Evolutionary conservation across 805 yeast species (phyloP), one percentile per base, ranked within the genome.

Genomic region (Pichia gijzeniarum): DNA sequence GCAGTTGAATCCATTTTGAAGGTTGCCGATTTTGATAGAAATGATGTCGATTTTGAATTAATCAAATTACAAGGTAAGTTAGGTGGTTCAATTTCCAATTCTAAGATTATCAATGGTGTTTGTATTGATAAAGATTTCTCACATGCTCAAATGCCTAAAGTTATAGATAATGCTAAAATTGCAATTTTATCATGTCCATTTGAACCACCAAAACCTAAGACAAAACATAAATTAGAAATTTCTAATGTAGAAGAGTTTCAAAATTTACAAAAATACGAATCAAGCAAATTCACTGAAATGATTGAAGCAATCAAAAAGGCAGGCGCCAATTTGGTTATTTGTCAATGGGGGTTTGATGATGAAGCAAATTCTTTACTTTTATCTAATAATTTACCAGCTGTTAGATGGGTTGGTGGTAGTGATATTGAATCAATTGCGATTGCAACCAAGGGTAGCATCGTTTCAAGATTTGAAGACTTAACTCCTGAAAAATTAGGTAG

Each of bases 341-440:
- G 99, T 70, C 99, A 91, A 71, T 91, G 99, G 99, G 99, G 99
- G 16, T 93, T 91, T 59, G 99, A 91, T 65, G 99, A 91, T 65
- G 99, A 91, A 71, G 98, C 98, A 35, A 91, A 91, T 68, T 96
- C 93, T 67, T 69, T 93, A 62, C 73, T 93, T 49, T 72, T 90
- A 55, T 85, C 91, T 57, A 88, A 91, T 66, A 77, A 86, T 36
- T 75, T 93, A 52, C 95, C 96, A 33, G 98, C 98, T 20, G 93
- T 93, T 35, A 81, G 99, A 71, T 93, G 99, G 99, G 95, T 93
- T 43, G 99, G 98, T 50, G 99, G 98, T 37, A 87, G 95, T 43
- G 99, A 91, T 59, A 75, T 91, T 56, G 99, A 91, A 70, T 77
- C 88, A 53, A 81, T 95, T 59, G 99, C 99, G 31, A 91, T 93